Evolutionary conservation across 2,329 filamentous ascomycete genomes (phyloP), one percentile per base, ranked within the genome.

Genomic region (Bimuria novae-zelandiae): DNA sequence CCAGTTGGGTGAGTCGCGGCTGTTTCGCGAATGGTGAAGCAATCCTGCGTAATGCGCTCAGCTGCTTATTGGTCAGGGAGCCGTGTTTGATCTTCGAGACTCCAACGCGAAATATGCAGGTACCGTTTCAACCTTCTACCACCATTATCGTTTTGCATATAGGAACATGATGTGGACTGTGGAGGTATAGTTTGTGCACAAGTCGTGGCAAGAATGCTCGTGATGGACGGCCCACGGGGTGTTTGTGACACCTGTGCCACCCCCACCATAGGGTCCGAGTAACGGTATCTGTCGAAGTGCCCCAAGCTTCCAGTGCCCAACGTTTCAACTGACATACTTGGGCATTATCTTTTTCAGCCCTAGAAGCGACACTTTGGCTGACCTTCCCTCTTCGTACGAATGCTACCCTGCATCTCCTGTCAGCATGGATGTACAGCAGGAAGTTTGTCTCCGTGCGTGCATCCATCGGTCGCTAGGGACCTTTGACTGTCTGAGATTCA

Each of bases 41-140:
- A 37, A 49, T 39, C 25, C 54, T 44, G 45, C 49, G 52, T 41
- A 21, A 6, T 55, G 49, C 41, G 22, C 46, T 41, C 39, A 33
- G 32, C 47, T 39, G 50, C 52, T 35, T 23, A 56, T 59, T 59
- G 44, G 58, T 23, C 51, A 49, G 39, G 52, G 43, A 51, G 29
- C 56, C 49, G 37, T 60, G 68, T 72, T 71, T 70, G 65, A 65
- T 51, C 49, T n/a, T n/a, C n/a, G n/a, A n/a, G n/a, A n/a, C 40
- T 55, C 46, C 60, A 57, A 54, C 52, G 51, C 63, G 61, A 52
- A 42, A 56, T 63, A 62, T 71, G 69, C 69, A 69, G 67, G 67
- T 66, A 67, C 64, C 56, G 65, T 70, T 70, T 72, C 68, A 68
- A 33, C 32, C 33, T 19, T 19, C 42, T n/a, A 53, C 41, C 44